Evolutionary conservation across 768 basidiomycete species (phyloP), one percentile per base, ranked within the genome.

Genomic region (Pulveroboletus sp.): DNA sequence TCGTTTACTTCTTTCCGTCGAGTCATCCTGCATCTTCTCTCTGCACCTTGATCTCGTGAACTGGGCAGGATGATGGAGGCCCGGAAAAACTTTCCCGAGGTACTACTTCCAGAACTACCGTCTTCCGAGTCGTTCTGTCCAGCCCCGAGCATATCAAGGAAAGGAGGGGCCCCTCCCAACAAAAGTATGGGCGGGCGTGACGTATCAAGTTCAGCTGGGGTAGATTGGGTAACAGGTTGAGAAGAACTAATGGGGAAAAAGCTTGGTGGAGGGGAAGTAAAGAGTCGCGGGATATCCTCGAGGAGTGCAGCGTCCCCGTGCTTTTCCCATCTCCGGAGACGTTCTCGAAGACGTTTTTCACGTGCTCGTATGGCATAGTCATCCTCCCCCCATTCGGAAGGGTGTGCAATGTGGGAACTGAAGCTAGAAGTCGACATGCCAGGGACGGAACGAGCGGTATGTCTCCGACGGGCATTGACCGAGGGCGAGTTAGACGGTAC

Each of bases 1-100:
- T 89, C 84, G 62, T 93, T 93, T 46, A 90, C 80, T 56, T 91
- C 85, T 48, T 80, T 73, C 49, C 90, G 74, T 31, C 90, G 72
- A 4, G 71, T 68, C 51, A 84, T 72, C 39, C 90, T 79, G 42
- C 72, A 77, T 8, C 71, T 65, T 37, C 73, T 75, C 61, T 93
- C 90, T 11, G 71, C 67, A 2, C 60, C 55, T 23, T 72, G 61
- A 11, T 84, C 82, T 12, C 90, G 80, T 3, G 68, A 62, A 16
- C 69, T 62, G 5, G 90, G 91, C 7, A 92, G 81, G 23, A 92
- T 59, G 21, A 89, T 72, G 5, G 85, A 81, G 4, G 83, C 77
- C 25, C 88, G 77, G 72, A 87, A 88, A 67, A 88, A 77, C 72
- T 59, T 58, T 34, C 66, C 65, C 6, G 51, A 50, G 20, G 51